A percentile compares a stretch with the other conserved stretches of the same genome.
phyloP scores from a whole-genome alignment of 208 protist genomes.

The Angomonas ambiguus region DNA sequence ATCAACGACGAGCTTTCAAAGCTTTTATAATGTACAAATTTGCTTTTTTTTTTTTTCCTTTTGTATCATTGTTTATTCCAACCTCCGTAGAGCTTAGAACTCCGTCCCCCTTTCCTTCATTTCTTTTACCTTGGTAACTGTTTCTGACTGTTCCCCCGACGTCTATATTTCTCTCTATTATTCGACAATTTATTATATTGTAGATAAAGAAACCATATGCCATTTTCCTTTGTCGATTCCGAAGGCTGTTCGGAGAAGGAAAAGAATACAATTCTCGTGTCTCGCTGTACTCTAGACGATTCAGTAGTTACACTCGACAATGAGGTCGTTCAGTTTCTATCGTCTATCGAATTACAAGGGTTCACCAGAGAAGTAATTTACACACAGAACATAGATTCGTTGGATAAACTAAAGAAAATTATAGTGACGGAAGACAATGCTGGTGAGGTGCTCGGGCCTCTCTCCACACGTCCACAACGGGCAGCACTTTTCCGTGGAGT shows the following conservation, averaged over 20 bases:
- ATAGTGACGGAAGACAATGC: conserved; percentile 32
- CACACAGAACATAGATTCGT: conserved; percentile 24
- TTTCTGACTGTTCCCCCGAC: no score
- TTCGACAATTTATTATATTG: no score
- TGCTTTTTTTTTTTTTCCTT: no score
- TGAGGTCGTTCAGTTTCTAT: conserved; percentile 73
- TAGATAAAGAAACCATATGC: no score
- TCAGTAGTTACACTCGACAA: conserved; percentile 29
- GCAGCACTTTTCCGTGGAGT: conserved; percentile 54
- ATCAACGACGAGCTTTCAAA: conserved; percentile 51
- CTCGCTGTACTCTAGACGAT: not conserved
- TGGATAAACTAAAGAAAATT: conserved; percentile 35
- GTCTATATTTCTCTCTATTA: no score
- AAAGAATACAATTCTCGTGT: no score
- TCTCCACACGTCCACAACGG: conserved; percentile 56
- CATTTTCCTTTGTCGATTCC: no score
- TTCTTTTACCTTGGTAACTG: no score
- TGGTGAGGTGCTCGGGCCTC: conserved; percentile 40
- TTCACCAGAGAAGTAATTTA: conserved; percentile 47
- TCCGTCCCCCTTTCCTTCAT: no score
- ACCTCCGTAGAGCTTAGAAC: no score
- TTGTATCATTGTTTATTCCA: no score
- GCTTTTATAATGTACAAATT: not conserved
- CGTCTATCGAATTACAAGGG: conserved; percentile 67
- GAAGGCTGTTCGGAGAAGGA: no score